phyloP scores from a whole-genome alignment of 2,329 filamentous ascomycete genomes.

The Mycosphaerelloides madeirae region DNA sequence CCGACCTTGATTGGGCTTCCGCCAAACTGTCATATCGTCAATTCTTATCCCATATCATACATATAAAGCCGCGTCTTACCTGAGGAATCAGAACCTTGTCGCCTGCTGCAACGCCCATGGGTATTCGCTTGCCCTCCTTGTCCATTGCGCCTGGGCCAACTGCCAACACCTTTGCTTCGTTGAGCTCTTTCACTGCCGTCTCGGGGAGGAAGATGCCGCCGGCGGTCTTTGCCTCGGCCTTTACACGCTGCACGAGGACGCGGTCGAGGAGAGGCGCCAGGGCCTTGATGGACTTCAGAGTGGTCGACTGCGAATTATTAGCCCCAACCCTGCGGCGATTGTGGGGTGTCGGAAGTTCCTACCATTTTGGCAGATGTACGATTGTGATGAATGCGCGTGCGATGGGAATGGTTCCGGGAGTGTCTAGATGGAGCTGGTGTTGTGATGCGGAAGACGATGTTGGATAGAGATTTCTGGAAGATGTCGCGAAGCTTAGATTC shows the following conservation, averaged over 20 bases:
- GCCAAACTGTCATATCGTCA: conserved; percentile 61
- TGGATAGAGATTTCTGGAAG: conserved; percentile 8
- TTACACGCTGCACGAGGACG: conserved; percentile 95
- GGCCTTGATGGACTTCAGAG: conserved; percentile 90
- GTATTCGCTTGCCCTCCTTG: conserved; percentile 81
- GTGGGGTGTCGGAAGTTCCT: conserved; percentile 5
- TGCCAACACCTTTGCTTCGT: conserved; percentile 93
- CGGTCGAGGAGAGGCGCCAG: conserved; percentile 96
- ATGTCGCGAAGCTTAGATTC: conserved; percentile 3
- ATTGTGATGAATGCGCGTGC: conserved; percentile 1
- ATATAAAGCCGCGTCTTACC: conserved; percentile 58
- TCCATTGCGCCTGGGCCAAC: conserved; percentile 86
- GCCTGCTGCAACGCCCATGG: conserved; percentile 75
- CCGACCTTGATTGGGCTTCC: conserved; percentile 95
- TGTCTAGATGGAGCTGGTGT: conserved; percentile 4
- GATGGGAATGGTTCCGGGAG: conserved; percentile 17
- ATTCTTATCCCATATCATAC: conserved; percentile 1
- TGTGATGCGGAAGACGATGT: conserved; percentile 7
- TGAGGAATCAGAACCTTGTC: conserved; percentile 95
- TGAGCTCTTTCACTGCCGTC: conserved; percentile 94
- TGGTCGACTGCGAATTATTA: conserved; percentile 35
- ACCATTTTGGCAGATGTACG: conserved; percentile 24
- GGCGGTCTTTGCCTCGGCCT: conserved; percentile 94
- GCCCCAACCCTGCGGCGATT: conserved; percentile 18
- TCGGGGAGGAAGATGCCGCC: conserved; percentile 97